Evolutionary conservation across 2,329 filamentous ascomycete species (phyloP), one percentile per base, ranked within the genome.

Genomic region (Ambrosiella xylebori): DNA sequence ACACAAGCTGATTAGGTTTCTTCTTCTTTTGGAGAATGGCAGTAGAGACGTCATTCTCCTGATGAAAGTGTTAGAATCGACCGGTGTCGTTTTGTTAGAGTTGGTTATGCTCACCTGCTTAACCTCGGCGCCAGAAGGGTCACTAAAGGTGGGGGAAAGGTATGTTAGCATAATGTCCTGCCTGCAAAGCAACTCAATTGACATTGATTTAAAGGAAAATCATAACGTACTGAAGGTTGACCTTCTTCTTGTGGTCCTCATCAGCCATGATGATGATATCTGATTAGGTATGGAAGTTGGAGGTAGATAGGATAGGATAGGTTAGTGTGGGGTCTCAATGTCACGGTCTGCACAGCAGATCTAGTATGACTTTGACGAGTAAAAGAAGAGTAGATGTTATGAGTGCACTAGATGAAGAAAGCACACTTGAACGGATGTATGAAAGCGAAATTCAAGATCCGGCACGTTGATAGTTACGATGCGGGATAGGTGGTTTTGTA

Each of bases 1-100:
- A 95, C 89, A 98, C 95, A 71, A 98, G 75, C 69, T 91, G 94
- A 75, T 98, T 98, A 66, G 90, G 90, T 88, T 98, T 98, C 90
- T 98, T 98, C 86, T 98, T 98, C 81, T 97, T 97, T 79, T 96
- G 97, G 68, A 98, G 81, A 66, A 98, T 98, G 65, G 93, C 93
- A 51, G 93, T 98, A 57, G 93, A 82, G 62, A 85, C 88, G 69
- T 95, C 93, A 71, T 96, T 87, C 67, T 88, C 84, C 84, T 94
- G 67, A 61, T 63, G 50, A 47, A 38, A 61, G 52, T 60, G 68
- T 76, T 65, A 71, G 68, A 65, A 35, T 17, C 27, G 19, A 19
- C 15, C 36, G 15, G 17, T 35, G 51, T 44, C 57, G 40, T 37
- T 40, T 37, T 57, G 27, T 11, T 27, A 54, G 27, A 5, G 36